phyloP scores from a whole-genome alignment of 208 protist species.

The Herpetomonas tarakana region DNA sequence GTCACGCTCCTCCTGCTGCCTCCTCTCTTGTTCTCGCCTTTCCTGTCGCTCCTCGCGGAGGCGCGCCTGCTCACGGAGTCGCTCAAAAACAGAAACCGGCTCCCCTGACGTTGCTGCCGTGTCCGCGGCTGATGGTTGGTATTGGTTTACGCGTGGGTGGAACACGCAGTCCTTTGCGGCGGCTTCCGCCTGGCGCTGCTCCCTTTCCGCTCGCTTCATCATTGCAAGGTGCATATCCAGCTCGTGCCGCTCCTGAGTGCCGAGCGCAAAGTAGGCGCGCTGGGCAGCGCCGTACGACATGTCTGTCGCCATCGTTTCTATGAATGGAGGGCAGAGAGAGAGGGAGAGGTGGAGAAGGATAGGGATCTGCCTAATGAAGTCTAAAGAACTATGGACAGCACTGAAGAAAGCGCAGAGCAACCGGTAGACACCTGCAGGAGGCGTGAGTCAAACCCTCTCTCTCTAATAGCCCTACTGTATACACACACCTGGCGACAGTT shows the following conservation, averaged over 20 bases:
- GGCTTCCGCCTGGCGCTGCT: constrained; percentile 7
- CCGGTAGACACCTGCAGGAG: too few relatives aligned
- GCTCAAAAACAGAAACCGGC: constrained; percentile 48
- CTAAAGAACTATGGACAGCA: too few relatives aligned
- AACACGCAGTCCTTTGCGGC: constrained; percentile 31
- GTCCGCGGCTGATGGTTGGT: too few relatives aligned
- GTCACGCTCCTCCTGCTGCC: constrained; percentile 30
- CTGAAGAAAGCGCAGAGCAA: too few relatives aligned
- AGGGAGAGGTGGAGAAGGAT: background rate
- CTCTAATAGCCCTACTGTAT: too few relatives aligned
- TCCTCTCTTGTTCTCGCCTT: constrained; percentile 22
- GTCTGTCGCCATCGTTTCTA: background rate
- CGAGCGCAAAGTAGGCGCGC: constrained; percentile 47
- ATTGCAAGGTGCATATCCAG: constrained; percentile 41
- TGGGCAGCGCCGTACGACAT: background rate
- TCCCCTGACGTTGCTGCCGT: background rate
- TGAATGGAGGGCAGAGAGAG: background rate
- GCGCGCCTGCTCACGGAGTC: constrained; percentile 33
- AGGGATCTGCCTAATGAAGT: background rate
- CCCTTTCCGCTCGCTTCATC: constrained; percentile 12
- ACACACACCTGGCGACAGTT: too few relatives aligned
- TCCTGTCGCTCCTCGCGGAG: constrained; percentile 11
- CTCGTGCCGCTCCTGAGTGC: constrained; percentile 53
- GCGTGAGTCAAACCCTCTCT: too few relatives aligned
- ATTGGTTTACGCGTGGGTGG: too few relatives aligned